These are phyloP conservation scores for Carex parvula DNA, from an alignment of 176 grass and related monocot species.

Conservation along the genomic window DNA sequence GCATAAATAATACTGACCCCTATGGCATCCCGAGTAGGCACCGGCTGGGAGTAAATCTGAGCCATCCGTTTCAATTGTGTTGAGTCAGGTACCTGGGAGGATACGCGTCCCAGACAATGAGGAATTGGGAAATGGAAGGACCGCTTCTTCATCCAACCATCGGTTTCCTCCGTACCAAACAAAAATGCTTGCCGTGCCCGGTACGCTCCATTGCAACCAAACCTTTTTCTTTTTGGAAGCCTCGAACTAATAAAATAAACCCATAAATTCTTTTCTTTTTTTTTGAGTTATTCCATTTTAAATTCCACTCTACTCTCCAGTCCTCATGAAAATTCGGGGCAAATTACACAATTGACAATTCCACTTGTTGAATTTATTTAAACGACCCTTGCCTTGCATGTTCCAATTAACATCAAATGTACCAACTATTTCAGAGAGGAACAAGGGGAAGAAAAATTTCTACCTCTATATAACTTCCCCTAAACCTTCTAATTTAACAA, in stretches of 20 bases:
- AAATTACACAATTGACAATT: conserved; percentile 3
- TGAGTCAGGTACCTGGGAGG: no score
- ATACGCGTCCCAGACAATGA: no score
- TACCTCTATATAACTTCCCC: background rate
- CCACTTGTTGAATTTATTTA: background rate
- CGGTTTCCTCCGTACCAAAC: background rate
- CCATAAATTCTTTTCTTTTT: background rate
- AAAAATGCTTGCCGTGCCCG: conserved; percentile 20
- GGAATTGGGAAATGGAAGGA: background rate
- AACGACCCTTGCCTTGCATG: background rate
- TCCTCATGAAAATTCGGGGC: background rate
- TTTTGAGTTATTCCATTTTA: background rate
- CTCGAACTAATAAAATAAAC: background rate
- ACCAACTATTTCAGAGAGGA: background rate
- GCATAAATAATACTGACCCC: no score
- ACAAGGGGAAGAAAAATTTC: background rate
- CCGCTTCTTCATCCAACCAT: background rate
- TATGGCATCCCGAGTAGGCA: no score
- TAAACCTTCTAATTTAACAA: conserved; percentile 11
- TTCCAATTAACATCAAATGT: background rate
- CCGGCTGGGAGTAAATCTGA: no score
- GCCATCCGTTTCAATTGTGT: no score
- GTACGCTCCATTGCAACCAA: background rate
- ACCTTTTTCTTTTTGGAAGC: background rate
- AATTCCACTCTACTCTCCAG: background rate